A percentile compares a stretch with the other conserved stretches of the same genome.
Conservation (phyloP, 345 rosid species). For the Brassica carinata region DNA sequence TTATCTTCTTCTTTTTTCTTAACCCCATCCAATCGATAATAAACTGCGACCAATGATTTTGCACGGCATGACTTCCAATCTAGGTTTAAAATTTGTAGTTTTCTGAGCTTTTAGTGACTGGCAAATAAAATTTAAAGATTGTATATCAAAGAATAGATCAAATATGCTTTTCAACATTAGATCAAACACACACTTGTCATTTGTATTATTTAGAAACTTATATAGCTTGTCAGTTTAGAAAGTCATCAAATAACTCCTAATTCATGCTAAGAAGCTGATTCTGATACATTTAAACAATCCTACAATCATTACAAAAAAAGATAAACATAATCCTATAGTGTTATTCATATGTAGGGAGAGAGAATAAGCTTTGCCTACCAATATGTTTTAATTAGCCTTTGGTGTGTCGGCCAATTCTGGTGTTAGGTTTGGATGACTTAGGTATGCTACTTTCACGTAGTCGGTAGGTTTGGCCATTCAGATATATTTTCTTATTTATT, state of each 20-base stretch:
- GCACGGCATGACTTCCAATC: not conserved
- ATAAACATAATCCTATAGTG: not conserved
- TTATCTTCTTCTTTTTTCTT: not conserved
- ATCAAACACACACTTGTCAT: not conserved
- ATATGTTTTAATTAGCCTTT: constrained; percentile 18
- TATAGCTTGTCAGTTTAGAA: not conserved
- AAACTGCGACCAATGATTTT: not conserved
- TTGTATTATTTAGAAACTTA: not conserved
- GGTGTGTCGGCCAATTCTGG: constrained; percentile 35
- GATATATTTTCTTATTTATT: constrained; percentile 1
- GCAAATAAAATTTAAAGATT: not conserved
- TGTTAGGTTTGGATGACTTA: constrained; percentile 29
- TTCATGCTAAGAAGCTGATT: constrained; percentile 10
- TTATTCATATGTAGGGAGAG: not conserved
- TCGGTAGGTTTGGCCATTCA: constrained; percentile 36
- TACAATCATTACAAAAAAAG: not conserved
- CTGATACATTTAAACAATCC: constrained; percentile 13
- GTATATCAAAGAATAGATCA: not conserved
- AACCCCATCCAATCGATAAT: not conserved
- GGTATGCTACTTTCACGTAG: constrained; percentile 22
- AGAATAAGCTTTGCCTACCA: constrained; percentile 22
- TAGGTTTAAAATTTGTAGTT: not conserved
- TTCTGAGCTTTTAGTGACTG: not conserved
- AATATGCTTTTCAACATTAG: not conserved
- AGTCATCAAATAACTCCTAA: not conserved